Base-by-base conservation (phyloP, 2,329 filamentous ascomycete species). In the Orbilia oligospora region DNA sequence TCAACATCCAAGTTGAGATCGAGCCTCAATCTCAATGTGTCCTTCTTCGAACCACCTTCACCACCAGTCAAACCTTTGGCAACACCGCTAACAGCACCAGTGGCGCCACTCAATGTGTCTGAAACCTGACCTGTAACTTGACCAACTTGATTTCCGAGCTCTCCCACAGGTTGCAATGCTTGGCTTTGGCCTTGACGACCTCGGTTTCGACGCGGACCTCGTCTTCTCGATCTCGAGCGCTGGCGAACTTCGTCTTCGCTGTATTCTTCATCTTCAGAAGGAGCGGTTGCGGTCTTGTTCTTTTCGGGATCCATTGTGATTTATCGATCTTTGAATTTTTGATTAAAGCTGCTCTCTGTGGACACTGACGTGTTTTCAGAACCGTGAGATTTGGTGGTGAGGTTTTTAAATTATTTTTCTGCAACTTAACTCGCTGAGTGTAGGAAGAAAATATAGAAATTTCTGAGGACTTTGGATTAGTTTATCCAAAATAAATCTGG, bases 1-100 rank as follows among this genome's bases (percentile, higher is more conserved):
- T 96, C 93, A 63, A 96, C 88, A 81, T 96, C 93, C 72, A 96
- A 86, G 84, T 94, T 94, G 70, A 93, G 86, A 83, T 94, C 93
- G 22, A 96, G 86, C 44, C 90, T 88, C 83, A 94, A 84, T 83
- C 90, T 90, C 83, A 93, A 84, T 46, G 92, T 91, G 82, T 93
- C 91, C 76, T 88, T 85, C 63, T 89, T 87, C 61, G 87, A 68
- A 18, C 81, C 80, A 30, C 80, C 69, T 33, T 66, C 44, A 49
- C 78, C 63, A 55, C 76, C 58, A 49, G 72, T 71, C 18, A 80
- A 69, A 36, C 80, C 80, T 44, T 78, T 73, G 5, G 80, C 65
- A 38, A 81, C 20, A 22, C 79, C 80, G 24, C 80, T 80, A 12
- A 80, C 69, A 30, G 80, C 70, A 4, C 76, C 76, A 0, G 80